Evolutionary conservation across 345 rosid genomes (phyloP).

Genomic region (Psidium guajava): DNA sequence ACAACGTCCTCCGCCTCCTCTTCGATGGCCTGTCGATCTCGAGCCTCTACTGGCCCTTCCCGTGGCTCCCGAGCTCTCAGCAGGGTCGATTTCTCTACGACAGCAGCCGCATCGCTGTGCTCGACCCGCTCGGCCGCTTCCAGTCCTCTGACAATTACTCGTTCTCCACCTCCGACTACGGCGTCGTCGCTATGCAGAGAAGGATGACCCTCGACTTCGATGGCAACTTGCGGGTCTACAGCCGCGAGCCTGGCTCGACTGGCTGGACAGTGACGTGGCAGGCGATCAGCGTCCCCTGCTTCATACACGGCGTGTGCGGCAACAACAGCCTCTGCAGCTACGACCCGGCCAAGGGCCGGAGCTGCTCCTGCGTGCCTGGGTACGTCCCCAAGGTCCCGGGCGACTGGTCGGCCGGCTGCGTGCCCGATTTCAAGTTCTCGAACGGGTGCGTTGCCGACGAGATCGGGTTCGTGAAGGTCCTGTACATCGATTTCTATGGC

Average conservation of each 20-base stretch:
- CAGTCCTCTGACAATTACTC: slow-evolving; percentile 6
- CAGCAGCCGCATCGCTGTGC: slow-evolving; percentile 9
- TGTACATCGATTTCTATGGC: slow-evolving; percentile 13
- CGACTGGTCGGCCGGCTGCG: slow-evolving; percentile 24
- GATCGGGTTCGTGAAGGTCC: slow-evolving; percentile 4
- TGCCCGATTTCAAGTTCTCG: slow-evolving; percentile 3
- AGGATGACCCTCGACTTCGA: slow-evolving; percentile 28
- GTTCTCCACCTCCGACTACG: slow-evolving; percentile 14
- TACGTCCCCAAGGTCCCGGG: background rate
- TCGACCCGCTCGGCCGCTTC: slow-evolving; percentile 14
- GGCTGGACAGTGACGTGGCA: slow-evolving; percentile 25
- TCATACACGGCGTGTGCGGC: slow-evolving; percentile 25
- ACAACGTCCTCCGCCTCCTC: slow-evolving; percentile 11
- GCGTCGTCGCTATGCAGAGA: background rate
- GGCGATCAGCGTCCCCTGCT: slow-evolving; percentile 3
- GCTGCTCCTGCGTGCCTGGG: slow-evolving; percentile 24
- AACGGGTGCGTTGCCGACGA: background rate
- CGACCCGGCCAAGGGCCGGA: slow-evolving; percentile 2
- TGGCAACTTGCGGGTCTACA: slow-evolving; percentile 26
- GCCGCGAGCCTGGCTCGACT: background rate
- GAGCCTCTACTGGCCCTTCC: slow-evolving; percentile 18
- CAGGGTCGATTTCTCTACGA: slow-evolving; percentile 11
- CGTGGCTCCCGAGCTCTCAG: too few species aligned
- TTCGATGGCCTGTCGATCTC: slow-evolving; percentile 9
- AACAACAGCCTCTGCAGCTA: slow-evolving; percentile 18